These are phyloP conservation scores for Trichoderma gamsii DNA, from an alignment of 495 filamentous ascomycete species.

Conservation along the genomic window DNA sequence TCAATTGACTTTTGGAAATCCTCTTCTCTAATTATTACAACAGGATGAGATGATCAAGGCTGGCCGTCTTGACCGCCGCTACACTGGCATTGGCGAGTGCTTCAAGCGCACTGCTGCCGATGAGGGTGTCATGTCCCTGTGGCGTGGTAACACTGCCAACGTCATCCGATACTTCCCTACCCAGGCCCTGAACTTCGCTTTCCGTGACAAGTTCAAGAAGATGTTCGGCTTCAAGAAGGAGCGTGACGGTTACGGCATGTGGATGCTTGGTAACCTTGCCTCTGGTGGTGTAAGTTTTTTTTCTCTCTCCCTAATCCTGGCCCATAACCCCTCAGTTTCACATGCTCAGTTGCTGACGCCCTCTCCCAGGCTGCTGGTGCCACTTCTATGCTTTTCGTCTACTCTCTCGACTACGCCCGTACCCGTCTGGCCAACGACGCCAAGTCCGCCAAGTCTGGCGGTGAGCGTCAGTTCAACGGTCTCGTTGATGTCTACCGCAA, in stretches of 20 bases:
- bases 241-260: conserved; percentile 93
- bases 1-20: conserved; percentile 22
- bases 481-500: conserved; percentile 99
- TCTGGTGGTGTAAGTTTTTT: conserved; percentile 89
- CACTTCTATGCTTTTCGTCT: conserved; percentile 99
- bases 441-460: conserved; percentile 92
- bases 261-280: conserved; percentile 99
- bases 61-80: conserved; percentile 96
- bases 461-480: conserved; percentile 99
- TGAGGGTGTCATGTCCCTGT: conserved; percentile 82
- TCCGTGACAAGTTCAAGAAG: conserved; percentile 99
- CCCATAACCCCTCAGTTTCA: neutral
- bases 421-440: conserved; percentile 99
- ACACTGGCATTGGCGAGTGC: conserved; percentile 89
- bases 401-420: conserved; percentile 99
- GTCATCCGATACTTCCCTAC: conserved; percentile 99
- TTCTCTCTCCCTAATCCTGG: neutral
- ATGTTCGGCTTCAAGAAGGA: conserved; percentile 99
- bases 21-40: conserved; percentile 23
- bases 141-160: conserved; percentile 99
- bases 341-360: conserved; percentile 26
- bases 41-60: conserved; percentile 99
- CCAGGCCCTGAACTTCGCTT: conserved; percentile 99
- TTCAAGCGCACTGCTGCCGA: conserved; percentile 79
- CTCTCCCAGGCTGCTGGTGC: conserved; percentile 82